Conservation (phyloP, 2,329 filamentous ascomycete genomes). For the Penicillium sp. region DNA sequence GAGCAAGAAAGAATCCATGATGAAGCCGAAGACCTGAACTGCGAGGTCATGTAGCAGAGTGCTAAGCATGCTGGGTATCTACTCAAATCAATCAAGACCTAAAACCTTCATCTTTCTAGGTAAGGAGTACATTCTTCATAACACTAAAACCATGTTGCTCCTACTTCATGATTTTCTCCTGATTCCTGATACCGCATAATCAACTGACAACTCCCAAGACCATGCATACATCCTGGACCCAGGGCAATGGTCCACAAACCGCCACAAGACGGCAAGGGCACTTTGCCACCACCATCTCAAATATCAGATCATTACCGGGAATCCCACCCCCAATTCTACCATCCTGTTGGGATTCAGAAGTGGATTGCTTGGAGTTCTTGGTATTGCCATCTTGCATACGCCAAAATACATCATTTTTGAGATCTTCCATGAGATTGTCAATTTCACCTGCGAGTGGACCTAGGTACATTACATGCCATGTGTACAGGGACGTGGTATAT, state of each 20-base stretch:
- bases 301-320: not conserved
- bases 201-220: too few relatives aligned
- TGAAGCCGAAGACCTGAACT: too few relatives aligned
- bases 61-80: too few relatives aligned
- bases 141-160: not conserved
- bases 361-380: not conserved
- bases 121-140: not conserved
- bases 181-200: too few relatives aligned
- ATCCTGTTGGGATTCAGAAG: not conserved
- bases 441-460: too few relatives aligned
- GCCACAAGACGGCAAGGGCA: not conserved
- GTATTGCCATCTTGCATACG: not conserved
- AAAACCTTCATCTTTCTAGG: not conserved
- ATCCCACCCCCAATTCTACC: not conserved
- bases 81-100: not conserved
- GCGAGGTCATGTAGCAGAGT: too few relatives aligned
- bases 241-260: conserved; percentile 5
- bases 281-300: conserved; percentile 1
- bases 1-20: too few relatives aligned
- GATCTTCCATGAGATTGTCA: too few relatives aligned
- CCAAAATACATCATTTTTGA: not conserved
- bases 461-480: too few relatives aligned
- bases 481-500: too few relatives aligned
- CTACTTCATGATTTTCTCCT: not conserved
- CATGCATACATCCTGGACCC: conserved; percentile 1